These are phyloP conservation scores for Closterium sp. DNA, from an alignment of 139 green algal genomes.

Conservation along the genomic window DNA sequence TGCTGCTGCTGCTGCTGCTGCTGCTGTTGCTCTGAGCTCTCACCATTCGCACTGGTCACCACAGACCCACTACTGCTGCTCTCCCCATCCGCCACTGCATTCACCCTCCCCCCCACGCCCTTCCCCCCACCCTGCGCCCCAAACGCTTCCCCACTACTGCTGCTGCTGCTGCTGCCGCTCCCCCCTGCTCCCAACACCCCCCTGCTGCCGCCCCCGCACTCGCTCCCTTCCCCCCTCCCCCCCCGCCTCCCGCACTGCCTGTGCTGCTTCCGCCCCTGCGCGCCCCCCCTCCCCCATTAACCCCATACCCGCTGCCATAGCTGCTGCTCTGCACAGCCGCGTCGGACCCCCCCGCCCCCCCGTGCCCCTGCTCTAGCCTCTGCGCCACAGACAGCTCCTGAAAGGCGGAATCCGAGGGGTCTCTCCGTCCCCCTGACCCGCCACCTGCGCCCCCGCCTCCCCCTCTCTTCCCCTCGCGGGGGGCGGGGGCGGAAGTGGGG, in stretches of 20 bases:
- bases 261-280: neutral
- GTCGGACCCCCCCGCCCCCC: neutral
- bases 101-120: neutral
- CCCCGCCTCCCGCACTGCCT: neutral
- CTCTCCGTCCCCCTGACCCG: neutral
- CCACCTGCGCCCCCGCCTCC: neutral
- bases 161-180: constrained; percentile 8
- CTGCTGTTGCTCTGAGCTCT: neutral
- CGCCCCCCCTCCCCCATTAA: neutral
- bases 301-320: neutral
- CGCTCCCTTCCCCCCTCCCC: neutral
- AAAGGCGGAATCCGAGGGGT: neutral
- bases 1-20: neutral
- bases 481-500: neutral
- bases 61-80: neutral
- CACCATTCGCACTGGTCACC: neutral
- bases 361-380: neutral
- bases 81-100: neutral
- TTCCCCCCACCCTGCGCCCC: neutral
- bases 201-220: neutral
- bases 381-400: neutral
- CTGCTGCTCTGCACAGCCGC: neutral
- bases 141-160: neutral
- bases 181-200: neutral
- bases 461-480: neutral